A percentile compares a stretch with the other conserved stretches of the same genome.
Evolutionary conservation across 2,329 filamentous ascomycete species (phyloP).

Genomic region (Colletotrichum plurivorum): DNA sequence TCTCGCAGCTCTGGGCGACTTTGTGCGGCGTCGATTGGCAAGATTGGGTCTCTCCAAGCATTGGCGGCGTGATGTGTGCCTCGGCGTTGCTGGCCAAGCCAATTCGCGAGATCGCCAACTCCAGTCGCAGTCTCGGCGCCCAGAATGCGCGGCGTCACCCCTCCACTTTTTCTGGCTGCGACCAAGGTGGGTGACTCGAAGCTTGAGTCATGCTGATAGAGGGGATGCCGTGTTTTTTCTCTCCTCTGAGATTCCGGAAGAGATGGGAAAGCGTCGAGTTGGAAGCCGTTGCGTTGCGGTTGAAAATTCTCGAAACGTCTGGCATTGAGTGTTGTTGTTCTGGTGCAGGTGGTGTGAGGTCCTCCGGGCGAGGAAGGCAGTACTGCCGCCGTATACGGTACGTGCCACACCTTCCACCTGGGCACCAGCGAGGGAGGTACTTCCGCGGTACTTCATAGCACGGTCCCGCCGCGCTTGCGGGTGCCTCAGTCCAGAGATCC

Average conservation of each 20-base stretch:
- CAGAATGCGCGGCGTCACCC: constrained; percentile 31
- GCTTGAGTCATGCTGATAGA: constrained; percentile 25
- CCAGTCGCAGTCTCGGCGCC: constrained; percentile 37
- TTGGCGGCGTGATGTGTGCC: constrained; percentile 33
- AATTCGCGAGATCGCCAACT: constrained; percentile 35
- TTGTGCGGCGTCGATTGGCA: constrained; percentile 33
- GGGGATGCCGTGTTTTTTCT: neutral
- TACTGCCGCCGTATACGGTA: too few species aligned
- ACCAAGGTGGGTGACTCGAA: neutral
- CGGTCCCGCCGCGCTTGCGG: constrained; percentile 2
- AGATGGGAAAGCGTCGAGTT: neutral
- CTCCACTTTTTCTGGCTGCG: constrained; percentile 31
- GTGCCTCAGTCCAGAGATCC: neutral
- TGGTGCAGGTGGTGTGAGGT: neutral
- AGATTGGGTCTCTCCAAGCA: constrained; percentile 29
- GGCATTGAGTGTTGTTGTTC: constrained; percentile 7
- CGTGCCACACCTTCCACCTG: neutral
- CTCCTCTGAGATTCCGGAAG: too few species aligned
- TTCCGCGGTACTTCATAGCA: constrained; percentile 32
- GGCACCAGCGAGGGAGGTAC: constrained; percentile 7
- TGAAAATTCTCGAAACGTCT: constrained; percentile 32
- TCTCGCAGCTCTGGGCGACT: constrained; percentile 15
- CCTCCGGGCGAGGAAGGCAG: neutral
- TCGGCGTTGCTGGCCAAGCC: constrained; percentile 33
- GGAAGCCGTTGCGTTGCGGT: neutral